Evolutionary conservation across 257 asterid genomes (phyloP).

Genomic region (Galeopsis tetrahit): DNA sequence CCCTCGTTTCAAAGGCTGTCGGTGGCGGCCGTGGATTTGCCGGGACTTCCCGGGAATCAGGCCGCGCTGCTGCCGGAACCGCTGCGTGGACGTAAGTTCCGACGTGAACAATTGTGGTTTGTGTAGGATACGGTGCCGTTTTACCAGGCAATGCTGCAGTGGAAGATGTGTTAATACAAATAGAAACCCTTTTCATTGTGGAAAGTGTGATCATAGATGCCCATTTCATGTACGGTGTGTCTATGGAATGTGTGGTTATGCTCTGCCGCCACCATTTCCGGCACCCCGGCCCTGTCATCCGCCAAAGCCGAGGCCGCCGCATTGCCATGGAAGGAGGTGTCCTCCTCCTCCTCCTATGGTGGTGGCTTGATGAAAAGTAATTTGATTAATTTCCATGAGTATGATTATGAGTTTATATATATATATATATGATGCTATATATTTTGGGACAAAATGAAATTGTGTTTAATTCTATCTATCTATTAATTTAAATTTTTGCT

Average conservation of each 20-base stretch:
- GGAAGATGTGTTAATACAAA: slow-evolving; percentile 55
- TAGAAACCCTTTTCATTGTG: slow-evolving; percentile 64
- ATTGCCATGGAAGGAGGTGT: slow-evolving; percentile 8
- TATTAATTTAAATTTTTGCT: background rate
- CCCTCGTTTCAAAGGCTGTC: slow-evolving; percentile 55
- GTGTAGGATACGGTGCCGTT: slow-evolving; percentile 67
- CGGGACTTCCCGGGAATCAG: slow-evolving; percentile 36
- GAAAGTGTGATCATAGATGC: slow-evolving; percentile 57
- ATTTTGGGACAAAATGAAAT: background rate
- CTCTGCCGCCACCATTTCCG: slow-evolving; percentile 50
- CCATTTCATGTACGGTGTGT: slow-evolving; percentile 45
- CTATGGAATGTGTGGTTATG: slow-evolving; percentile 71
- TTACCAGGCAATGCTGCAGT: slow-evolving; percentile 66
- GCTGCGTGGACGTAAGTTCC: slow-evolving; percentile 60
- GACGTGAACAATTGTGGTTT: slow-evolving; percentile 71
- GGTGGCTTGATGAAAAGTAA: slow-evolving; percentile 2
- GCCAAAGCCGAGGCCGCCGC: slow-evolving; percentile 29
- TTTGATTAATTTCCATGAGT: background rate
- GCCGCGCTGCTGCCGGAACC: slow-evolving; percentile 58
- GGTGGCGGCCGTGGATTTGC: slow-evolving; percentile 72
- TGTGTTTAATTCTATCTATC: background rate
- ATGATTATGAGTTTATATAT: background rate
- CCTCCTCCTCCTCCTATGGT: background rate
- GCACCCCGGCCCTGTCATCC: slow-evolving; percentile 32
- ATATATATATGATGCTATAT: background rate